Evolutionary conservation across 345 rosid species (phyloP), one percentile per base, ranked within the genome.

Genomic region (Durio zibethinus): DNA sequence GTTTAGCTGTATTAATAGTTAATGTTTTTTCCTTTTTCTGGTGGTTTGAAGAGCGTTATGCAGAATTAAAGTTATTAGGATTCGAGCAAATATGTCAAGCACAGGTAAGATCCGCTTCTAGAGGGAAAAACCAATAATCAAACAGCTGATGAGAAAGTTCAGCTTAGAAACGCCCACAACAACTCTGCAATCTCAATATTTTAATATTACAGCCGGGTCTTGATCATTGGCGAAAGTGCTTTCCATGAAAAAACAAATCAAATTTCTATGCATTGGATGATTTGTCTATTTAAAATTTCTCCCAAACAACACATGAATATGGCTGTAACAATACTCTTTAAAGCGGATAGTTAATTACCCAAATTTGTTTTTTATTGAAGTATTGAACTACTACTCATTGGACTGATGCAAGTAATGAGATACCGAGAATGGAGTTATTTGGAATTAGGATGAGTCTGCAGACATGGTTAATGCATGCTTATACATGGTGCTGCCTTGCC

Each of bases 321-420:
- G 27, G 35, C 64, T 4, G 25, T 27, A 25, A 11, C 18, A 59
- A 3, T 21, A 23, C 4, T 10, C 4, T 23, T 56, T 57, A 23
- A 59, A 27, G 8, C 0, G 64, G 18, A 27, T 25, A 4, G 64
- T 56, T 60, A 27, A 60, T 27, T 14, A 15, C 42, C 65, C 67
- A 62, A 5, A 31, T 62, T 62, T 62, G 21, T 62, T 65, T 36
- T 65, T n/a, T n/a, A n/a, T n/a, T n/a, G n/a, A n/a, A n/a, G n/a
- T 20, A 4, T 20, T 65, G 16, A 33, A 16, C 10, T 50, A 16
- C 10, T 50, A 16, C 54, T 62, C 27, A 14, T 7, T 31, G 40
- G 67, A 62, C 40, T 62, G 10, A 62, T 62, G 42, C 67, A 62
- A 62, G 38, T 59, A 59, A 29, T 61, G 40, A 29, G 65, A 61